These are phyloP conservation scores for Viola odorata DNA, from an alignment of 345 rosid species.

Conservation along the genomic window DNA sequence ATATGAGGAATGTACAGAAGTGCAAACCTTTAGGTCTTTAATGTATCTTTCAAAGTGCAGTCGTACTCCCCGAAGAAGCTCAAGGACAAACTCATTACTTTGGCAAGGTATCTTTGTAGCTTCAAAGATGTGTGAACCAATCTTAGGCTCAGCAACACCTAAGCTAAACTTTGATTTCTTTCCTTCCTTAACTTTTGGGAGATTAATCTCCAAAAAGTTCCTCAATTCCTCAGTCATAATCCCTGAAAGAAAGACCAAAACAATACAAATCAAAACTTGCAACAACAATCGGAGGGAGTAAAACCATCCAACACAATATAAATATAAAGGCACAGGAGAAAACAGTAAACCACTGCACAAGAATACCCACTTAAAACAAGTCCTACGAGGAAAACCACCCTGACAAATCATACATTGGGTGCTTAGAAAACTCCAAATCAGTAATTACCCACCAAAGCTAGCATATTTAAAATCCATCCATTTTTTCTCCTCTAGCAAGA, in stretches of 20 bases:
- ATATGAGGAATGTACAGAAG: not conserved
- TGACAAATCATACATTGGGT: too few species aligned
- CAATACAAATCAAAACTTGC: not conserved
- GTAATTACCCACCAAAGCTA: too few species aligned
- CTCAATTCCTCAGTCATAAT: constrained; percentile 83
- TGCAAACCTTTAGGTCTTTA: constrained; percentile 81
- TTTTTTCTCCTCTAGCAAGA: too few species aligned
- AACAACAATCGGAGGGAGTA: not conserved
- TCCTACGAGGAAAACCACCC: too few species aligned
- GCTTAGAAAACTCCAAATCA: too few species aligned
- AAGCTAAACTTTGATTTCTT: constrained; percentile 72
- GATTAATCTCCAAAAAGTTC: constrained; percentile 77
- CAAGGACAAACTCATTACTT: constrained; percentile 75
- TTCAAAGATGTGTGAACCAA: constrained; percentile 79
- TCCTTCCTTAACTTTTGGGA: constrained; percentile 79
- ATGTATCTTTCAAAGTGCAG: constrained; percentile 75
- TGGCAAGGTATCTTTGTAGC: constrained; percentile 78
- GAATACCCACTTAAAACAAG: too few species aligned
- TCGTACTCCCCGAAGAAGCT: constrained; percentile 85
- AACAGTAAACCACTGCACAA: too few species aligned
- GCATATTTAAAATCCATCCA: too few species aligned
- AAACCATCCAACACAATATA: not conserved
- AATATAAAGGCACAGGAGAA: not conserved
- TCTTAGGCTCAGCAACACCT: constrained; percentile 81
- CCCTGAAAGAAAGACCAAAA: constrained; percentile 14